These are phyloP conservation scores for Pilobolus umbonatus DNA, from an alignment of 192 early-diverging fungal species.

Conservation along the genomic window DNA sequence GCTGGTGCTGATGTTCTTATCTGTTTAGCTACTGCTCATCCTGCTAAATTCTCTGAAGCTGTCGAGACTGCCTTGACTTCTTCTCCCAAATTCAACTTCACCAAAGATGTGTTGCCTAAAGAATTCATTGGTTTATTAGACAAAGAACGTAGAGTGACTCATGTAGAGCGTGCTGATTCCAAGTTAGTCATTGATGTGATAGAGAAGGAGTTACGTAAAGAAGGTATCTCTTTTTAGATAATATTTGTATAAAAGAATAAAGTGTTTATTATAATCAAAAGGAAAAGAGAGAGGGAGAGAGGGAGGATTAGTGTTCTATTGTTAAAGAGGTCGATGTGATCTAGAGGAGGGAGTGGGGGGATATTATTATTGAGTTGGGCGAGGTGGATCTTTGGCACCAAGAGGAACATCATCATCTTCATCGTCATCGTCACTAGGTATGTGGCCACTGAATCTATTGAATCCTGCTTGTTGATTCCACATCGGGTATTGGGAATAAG, in stretches of 20 bases:
- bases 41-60: constrained; percentile 94
- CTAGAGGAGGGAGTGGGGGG: background rate
- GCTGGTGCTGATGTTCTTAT: constrained; percentile 40
- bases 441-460: background rate
- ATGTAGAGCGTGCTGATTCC: constrained; percentile 45
- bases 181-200: constrained; percentile 48
- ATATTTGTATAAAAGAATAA: no score
- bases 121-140: constrained; percentile 67
- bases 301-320: background rate
- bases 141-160: constrained; percentile 59
- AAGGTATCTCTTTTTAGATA: constrained; percentile 33
- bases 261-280: background rate
- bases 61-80: constrained; percentile 71
- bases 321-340: background rate
- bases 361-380: background rate
- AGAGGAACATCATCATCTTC: constrained; percentile 35
- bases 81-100: constrained; percentile 43
- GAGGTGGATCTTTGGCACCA: constrained; percentile 14
- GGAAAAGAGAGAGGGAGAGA: background rate
- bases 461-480: constrained; percentile 16
- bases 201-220: constrained; percentile 42
- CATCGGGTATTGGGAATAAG: constrained; percentile 14
- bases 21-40: constrained; percentile 88
- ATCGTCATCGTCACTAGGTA: constrained; percentile 22
- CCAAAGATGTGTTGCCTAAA: constrained; percentile 56